phyloP scores from a whole-genome alignment of 768 basidiomycete species.

The Russula griseocarnosa region DNA sequence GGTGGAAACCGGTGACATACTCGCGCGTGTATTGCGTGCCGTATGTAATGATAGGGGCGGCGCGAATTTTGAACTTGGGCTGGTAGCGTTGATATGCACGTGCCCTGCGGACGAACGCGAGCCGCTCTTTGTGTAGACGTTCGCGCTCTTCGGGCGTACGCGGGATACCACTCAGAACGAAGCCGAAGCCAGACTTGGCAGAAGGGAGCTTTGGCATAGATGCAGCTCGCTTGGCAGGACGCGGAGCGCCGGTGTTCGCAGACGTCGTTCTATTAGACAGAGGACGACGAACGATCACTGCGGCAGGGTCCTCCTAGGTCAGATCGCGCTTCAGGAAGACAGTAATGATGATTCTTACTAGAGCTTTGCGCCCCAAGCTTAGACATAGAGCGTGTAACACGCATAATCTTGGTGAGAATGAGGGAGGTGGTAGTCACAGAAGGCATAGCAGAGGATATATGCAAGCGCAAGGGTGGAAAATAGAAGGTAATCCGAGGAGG shows the following conservation, averaged over 20 bases:
- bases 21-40: constrained; percentile 7
- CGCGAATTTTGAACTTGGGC: constrained; percentile 6
- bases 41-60: not conserved
- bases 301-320: not conserved
- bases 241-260: constrained; percentile 1
- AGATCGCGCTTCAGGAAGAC: no score
- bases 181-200: constrained; percentile 19
- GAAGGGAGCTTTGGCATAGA: not conserved
- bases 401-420: constrained; percentile 21
- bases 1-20: constrained; percentile 3
- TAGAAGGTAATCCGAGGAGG: not conserved
- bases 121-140: constrained; percentile 18
- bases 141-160: constrained; percentile 17
- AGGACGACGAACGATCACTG: constrained; percentile 17
- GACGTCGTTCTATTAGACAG: constrained; percentile 8
- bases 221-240: not conserved
- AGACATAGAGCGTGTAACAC: constrained; percentile 18
- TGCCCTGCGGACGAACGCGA: constrained; percentile 17
- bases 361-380: constrained; percentile 8
- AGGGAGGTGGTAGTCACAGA: constrained; percentile 10
- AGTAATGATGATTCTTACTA: not conserved
- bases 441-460: constrained; percentile 8
- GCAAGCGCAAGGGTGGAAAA: not conserved
- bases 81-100: not conserved
- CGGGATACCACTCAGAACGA: not conserved